These are phyloP conservation scores for Xylaria sp. DNA, from an alignment of 2,329 filamentous ascomycete genomes.

Conservation along the genomic window DNA sequence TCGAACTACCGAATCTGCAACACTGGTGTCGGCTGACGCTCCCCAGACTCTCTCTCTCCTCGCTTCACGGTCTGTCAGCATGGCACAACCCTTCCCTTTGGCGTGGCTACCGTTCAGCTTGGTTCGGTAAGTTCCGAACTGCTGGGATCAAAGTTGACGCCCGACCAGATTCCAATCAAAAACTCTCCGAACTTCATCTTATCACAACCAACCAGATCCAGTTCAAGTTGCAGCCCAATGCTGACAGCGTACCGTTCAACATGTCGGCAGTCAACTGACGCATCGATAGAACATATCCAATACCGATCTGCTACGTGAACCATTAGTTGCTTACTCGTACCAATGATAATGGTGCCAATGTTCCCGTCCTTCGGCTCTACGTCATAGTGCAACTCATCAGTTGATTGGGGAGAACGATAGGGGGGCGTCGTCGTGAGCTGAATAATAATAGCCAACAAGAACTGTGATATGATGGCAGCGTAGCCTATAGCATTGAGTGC, in stretches of 20 bases:
- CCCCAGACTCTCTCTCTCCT: conserved; percentile 22
- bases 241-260: conserved; percentile 8
- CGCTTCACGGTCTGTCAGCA: conserved; percentile 9
- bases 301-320: conserved; percentile 4
- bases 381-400: conserved; percentile 19
- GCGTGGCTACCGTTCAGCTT: conserved; percentile 12
- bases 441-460: conserved; percentile 13
- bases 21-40: conserved; percentile 15
- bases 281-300: conserved; percentile 11
- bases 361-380: conserved; percentile 5
- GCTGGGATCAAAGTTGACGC: conserved; percentile 19
- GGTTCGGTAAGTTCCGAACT: conserved; percentile 21
- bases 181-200: conserved; percentile 13
- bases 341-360: conserved; percentile 1
- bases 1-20: conserved; percentile 23
- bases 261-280: conserved; percentile 14
- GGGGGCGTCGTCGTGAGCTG: conserved; percentile 13
- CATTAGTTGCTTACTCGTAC: conserved; percentile 7
- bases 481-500: conserved; percentile 12
- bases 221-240: conserved; percentile 34
- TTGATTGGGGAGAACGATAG: conserved; percentile 8
- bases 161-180: conserved; percentile 16
- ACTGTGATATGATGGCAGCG: conserved; percentile 13
- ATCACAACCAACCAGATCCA: conserved; percentile 1
- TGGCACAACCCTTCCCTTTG: not conserved